Evolutionary conservation across 148 eudicot genomes (phyloP).

Genomic region (Nepenthes mirabilis): DNA sequence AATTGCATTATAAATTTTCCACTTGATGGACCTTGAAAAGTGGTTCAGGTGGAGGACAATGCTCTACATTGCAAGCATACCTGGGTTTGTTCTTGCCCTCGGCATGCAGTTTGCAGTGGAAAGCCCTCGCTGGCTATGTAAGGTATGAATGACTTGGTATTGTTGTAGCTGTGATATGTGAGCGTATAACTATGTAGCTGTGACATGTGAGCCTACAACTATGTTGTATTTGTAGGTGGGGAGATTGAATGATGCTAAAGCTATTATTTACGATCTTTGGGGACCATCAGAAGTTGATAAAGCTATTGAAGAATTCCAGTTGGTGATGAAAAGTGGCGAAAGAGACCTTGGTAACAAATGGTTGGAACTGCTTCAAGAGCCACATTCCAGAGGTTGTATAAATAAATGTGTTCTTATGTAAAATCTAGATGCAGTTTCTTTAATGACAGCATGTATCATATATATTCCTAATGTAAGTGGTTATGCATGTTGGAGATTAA

Average conservation of each 20-base stretch:
- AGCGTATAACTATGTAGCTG: too few relatives aligned
- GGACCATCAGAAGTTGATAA: constrained; percentile 57
- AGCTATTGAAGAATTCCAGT: constrained; percentile 58
- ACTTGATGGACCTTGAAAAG: neutral
- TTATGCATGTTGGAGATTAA: too few relatives aligned
- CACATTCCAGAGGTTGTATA: constrained; percentile 65
- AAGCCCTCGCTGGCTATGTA: constrained; percentile 81
- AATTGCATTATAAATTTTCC: too few relatives aligned
- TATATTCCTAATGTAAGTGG: too few relatives aligned
- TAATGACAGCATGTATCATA: too few relatives aligned
- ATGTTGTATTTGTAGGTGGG: constrained; percentile 30
- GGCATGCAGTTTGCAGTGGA: constrained; percentile 83
- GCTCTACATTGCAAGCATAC: constrained; percentile 58
- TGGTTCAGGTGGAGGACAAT: constrained; percentile 65
- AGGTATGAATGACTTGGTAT: constrained; percentile 27
- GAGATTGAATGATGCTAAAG: constrained; percentile 49
- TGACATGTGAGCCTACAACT: too few relatives aligned
- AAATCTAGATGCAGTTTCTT: too few relatives aligned
- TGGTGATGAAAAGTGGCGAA: constrained; percentile 32
- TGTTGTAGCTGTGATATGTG: neutral
- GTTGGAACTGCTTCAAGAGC: constrained; percentile 63
- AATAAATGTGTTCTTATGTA: too few relatives aligned
- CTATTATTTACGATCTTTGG: constrained; percentile 44
- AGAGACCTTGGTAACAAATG: constrained; percentile 44
- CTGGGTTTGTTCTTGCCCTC: constrained; percentile 47